phyloP scores from a whole-genome alignment of 768 basidiomycete genomes.

The Panaeolus papilionaceus region DNA sequence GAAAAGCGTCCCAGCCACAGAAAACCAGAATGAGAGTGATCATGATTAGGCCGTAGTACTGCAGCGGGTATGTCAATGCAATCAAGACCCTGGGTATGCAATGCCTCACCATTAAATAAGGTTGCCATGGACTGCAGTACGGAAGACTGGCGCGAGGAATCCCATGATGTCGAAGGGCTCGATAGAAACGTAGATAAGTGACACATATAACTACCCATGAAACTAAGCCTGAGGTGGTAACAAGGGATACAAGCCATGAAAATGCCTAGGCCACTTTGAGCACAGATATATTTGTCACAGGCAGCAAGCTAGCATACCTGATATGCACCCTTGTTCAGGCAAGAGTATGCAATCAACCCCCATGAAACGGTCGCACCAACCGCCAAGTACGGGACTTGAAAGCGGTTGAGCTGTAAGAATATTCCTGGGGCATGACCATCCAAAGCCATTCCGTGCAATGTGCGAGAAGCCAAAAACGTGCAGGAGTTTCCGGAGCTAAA shows the following conservation, averaged over 20 bases:
- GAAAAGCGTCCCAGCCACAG: constrained; percentile 37
- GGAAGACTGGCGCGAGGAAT: constrained; percentile 38
- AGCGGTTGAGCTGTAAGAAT: constrained; percentile 38
- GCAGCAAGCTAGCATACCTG: constrained; percentile 23
- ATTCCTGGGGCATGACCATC: constrained; percentile 43
- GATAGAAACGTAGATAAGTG: constrained; percentile 38
- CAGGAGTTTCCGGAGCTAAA: constrained; percentile 66
- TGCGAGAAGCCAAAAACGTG: constrained; percentile 50
- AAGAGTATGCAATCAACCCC: constrained; percentile 35
- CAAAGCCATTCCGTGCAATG: constrained; percentile 45
- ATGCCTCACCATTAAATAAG: constrained; percentile 44
- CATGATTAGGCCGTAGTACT: constrained; percentile 37
- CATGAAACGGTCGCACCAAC: constrained; percentile 32
- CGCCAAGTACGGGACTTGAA: constrained; percentile 37
- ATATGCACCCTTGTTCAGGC: constrained; percentile 34
- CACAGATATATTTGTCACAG: constrained; percentile 1
- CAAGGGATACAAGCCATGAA: constrained; percentile 35
- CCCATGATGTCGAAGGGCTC: constrained; percentile 35
- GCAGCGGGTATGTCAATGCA: not conserved
- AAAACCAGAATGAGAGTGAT: constrained; percentile 35
- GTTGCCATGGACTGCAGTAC: constrained; percentile 52
- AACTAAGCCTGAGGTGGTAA: constrained; percentile 39
- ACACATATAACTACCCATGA: constrained; percentile 38
- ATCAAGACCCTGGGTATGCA: not conserved
- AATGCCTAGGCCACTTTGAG: constrained; percentile 28